Evolutionary conservation across 2,329 filamentous ascomycete species (phyloP).

Genomic region (Pseudogymnoascus sp.): DNA sequence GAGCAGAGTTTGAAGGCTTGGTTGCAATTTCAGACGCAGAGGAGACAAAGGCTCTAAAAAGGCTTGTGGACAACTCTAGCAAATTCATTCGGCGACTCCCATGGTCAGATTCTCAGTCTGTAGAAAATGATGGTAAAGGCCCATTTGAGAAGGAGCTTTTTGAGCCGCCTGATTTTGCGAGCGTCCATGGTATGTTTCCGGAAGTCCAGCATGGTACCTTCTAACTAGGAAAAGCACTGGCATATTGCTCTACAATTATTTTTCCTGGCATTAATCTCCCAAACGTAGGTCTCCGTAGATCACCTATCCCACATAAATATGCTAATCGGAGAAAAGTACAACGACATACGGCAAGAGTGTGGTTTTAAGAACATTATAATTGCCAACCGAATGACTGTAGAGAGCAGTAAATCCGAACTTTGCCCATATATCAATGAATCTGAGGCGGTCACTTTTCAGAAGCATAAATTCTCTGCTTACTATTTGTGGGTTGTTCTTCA

Average conservation of each 20-base stretch:
- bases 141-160: constrained; percentile 67
- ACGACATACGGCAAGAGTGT: constrained; percentile 47
- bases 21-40: constrained; percentile 56
- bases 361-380: constrained; percentile 60
- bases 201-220: neutral
- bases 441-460: constrained; percentile 53
- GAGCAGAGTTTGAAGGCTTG: constrained; percentile 52
- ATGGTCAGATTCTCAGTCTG: constrained; percentile 41
- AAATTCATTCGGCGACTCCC: constrained; percentile 59
- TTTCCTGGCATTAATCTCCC: constrained; percentile 37
- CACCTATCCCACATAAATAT: constrained; percentile 1
- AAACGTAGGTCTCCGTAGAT: constrained; percentile 27
- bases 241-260: constrained; percentile 36
- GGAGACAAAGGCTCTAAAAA: constrained; percentile 49
- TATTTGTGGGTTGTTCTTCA: constrained; percentile 66
- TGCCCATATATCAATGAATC: constrained; percentile 50
- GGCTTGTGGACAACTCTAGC: constrained; percentile 54
- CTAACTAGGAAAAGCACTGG: constrained; percentile 25
- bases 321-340: constrained; percentile 33
- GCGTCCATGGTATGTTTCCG: constrained; percentile 50
- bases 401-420: constrained; percentile 35
- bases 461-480: constrained; percentile 56
- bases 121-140: constrained; percentile 32
- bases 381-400: constrained; percentile 45
- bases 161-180: constrained; percentile 64